Evolutionary conservation across 1,139 yeast genomes (phyloP), one percentile per base, ranked within the genome.

Genomic region (Saccharomyces hybrid): DNA sequence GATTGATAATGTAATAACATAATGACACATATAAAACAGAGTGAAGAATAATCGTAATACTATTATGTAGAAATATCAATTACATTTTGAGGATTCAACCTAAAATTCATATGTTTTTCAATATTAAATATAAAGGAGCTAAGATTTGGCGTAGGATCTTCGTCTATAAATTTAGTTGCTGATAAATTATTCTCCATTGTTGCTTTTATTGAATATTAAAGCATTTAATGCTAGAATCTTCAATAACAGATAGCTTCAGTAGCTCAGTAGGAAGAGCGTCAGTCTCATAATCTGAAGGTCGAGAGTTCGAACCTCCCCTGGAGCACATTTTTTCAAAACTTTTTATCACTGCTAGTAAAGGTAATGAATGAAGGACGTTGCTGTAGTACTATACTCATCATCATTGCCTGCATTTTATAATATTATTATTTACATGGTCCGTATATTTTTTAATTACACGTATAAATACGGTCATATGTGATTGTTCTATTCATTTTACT

Each of bases 251-350:
- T 9, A 16, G 74, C 74, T 69, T 64, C 72, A 64, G 73, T 71
- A 70, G 74, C 74, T 70, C 74, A 71, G 74, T 71, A 70, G 74
- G 74, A 67, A 70, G 74, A 70, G 74, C 74, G 74, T 70, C 74
- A 71, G 74, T 70, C 74, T 71, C 74, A 70, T 71, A 71, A 70
- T 70, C 74, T 70, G 74, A 70, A 70, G 74, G 74, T 71, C 74
- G 73, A 70, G 73, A 71, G 74, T 70, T 70, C 74, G 74, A 71
- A 66, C 78, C 79, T 75, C 78, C 78, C 78, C 78, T 72, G 77
- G 77, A 75, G 78, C 78, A 75, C 48, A 62, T 60, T 58, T 62
- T 65, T 65, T 23, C 25, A 23, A 23, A 14, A 38, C 11, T 38
- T 19, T 5, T 19, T 38, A 5, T n/a, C 3, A n/a, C 6, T n/a